Conservation (phyloP, 352 stramenopile species). For the Phytophthora crassamura region DNA sequence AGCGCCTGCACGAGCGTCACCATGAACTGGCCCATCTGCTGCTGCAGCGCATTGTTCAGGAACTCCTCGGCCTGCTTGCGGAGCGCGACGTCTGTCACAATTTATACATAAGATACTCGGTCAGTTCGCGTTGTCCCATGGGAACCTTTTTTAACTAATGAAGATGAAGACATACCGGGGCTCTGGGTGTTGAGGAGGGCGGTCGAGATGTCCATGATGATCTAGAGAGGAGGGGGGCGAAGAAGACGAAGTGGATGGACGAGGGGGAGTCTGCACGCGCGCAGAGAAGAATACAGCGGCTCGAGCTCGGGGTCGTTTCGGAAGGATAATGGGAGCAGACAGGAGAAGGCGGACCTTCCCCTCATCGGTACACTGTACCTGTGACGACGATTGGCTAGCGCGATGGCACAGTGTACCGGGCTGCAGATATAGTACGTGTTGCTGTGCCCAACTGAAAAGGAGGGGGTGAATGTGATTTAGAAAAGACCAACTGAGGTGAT, state of each 20-base stretch:
- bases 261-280: neutral
- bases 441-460: too few relatives aligned
- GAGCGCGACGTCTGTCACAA: slow-evolving; percentile 59
- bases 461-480: too few relatives aligned
- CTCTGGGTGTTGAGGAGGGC: slow-evolving; percentile 84
- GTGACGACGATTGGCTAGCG: too few relatives aligned
- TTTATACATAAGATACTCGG: slow-evolving; percentile 5
- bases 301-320: neutral
- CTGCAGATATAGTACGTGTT: too few relatives aligned
- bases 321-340: slow-evolving; percentile 38
- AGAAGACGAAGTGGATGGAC: neutral
- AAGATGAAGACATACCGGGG: slow-evolving; percentile 45
- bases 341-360: slow-evolving; percentile 31
- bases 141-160: neutral
- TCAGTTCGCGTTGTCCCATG: slow-evolving; percentile 1
- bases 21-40: slow-evolving; percentile 87
- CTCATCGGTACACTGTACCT: too few relatives aligned
- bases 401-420: too few relatives aligned
- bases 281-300: neutral
- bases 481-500: too few relatives aligned
- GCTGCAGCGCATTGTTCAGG: slow-evolving; percentile 79
- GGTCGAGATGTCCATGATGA: slow-evolving; percentile 82
- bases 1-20: slow-evolving; percentile 84
- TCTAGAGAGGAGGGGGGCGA: slow-evolving; percentile 1
- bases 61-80: slow-evolving; percentile 87